Percentiles rank a stretch among this genome's conserved stretches.
Conservation (phyloP, 257 asterid genomes). For the Pogostemon cablin region DNA sequence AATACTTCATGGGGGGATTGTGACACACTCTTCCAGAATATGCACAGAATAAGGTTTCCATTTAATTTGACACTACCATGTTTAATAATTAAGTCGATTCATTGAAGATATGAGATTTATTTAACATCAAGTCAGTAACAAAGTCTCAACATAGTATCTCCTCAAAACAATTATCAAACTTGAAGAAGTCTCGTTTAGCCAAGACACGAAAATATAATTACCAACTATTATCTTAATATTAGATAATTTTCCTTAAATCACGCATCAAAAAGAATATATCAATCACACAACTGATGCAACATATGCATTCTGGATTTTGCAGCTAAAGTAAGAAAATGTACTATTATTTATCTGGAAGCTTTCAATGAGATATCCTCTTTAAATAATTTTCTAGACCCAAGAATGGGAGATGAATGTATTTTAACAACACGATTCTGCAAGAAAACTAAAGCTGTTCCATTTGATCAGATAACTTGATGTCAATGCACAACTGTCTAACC, state of each 20-base stretch:
- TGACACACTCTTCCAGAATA: not conserved
- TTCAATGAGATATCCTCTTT: not conserved
- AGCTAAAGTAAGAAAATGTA: too few species aligned
- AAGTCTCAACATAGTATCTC: not conserved
- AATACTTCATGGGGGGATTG: not conserved
- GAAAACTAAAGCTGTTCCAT: slow-evolving; percentile 6
- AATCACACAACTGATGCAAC: too few species aligned
- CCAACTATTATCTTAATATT: not conserved
- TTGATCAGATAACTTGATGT: slow-evolving; percentile 5
- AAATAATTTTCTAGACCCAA: not conserved
- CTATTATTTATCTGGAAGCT: too few species aligned
- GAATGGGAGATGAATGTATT: not conserved
- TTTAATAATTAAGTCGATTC: not conserved
- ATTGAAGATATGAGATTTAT: not conserved
- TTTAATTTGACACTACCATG: not conserved
- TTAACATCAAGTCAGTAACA: not conserved
- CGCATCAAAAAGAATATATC: too few species aligned
- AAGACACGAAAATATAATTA: not conserved
- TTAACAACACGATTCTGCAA: not conserved
- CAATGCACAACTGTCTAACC: slow-evolving; percentile 50
- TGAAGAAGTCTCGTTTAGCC: not conserved
- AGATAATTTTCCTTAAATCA: not conserved
- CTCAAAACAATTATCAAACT: not conserved
- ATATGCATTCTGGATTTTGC: too few species aligned
- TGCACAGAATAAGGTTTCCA: not conserved